Conservation (phyloP, 1,139 yeast species). For the Nadsonia starkeyi-henricii region DNA sequence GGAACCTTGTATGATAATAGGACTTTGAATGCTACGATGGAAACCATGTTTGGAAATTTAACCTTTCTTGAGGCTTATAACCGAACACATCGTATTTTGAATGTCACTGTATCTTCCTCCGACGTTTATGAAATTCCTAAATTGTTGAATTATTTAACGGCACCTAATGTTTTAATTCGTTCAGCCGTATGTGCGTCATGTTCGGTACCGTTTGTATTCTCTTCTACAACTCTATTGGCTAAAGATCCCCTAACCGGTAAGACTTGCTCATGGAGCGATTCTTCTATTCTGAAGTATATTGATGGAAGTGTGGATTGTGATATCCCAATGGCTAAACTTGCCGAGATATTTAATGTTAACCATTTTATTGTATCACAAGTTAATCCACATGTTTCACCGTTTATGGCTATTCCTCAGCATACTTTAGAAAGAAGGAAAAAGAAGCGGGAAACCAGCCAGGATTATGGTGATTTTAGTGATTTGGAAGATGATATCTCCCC, state of each 20-base stretch:
- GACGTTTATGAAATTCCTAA: slow-evolving; percentile 44
- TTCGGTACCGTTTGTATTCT: slow-evolving; percentile 82
- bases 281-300: slow-evolving; percentile 58
- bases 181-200: slow-evolving; percentile 97
- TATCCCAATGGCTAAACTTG: slow-evolving; percentile 72
- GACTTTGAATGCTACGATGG: slow-evolving; percentile 61
- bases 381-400: slow-evolving; percentile 89
- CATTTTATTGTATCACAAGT: slow-evolving; percentile 96
- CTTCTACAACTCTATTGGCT: slow-evolving; percentile 74
- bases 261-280: slow-evolving; percentile 69
- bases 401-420: slow-evolving; percentile 31
- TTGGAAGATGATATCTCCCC: slow-evolving; percentile 4
- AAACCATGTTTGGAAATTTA: slow-evolving; percentile 70
- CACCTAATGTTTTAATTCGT: slow-evolving; percentile 87
- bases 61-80: slow-evolving; percentile 92
- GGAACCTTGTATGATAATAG: slow-evolving; percentile 84
- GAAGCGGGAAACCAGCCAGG: slow-evolving; percentile 49
- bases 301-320: slow-evolving; percentile 97
- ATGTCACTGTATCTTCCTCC: slow-evolving; percentile 82
- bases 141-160: slow-evolving; percentile 74
- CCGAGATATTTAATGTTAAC: slow-evolving; percentile 93
- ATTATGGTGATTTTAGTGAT: slow-evolving; percentile 35
- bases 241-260: slow-evolving; percentile 59
- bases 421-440: slow-evolving; percentile 5
- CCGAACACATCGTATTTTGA: slow-evolving; percentile 68